These are phyloP conservation scores for Colletotrichum plurivorum DNA, from an alignment of 2,329 filamentous ascomycete species.

Conservation along the genomic window DNA sequence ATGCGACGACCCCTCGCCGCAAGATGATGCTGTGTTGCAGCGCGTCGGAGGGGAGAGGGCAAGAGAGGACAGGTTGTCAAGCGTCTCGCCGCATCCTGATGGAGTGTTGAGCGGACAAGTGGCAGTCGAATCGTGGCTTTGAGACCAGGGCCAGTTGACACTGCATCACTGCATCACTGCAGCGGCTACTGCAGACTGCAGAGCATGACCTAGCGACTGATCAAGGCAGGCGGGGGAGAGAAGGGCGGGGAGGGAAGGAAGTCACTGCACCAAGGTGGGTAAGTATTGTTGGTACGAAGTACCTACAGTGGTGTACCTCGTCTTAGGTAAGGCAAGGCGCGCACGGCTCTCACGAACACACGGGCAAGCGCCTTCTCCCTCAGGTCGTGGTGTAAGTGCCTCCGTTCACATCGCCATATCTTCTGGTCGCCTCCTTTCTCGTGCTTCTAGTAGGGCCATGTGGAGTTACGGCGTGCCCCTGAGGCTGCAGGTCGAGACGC, in stretches of 20 bases:
- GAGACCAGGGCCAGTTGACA: slow-evolving; percentile 25
- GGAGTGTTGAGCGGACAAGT: slow-evolving; percentile 32
- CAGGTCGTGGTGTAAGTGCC: slow-evolving; percentile 7
- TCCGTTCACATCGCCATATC: slow-evolving; percentile 18
- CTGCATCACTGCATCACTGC: slow-evolving; percentile 2
- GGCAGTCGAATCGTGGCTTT: slow-evolving; percentile 37
- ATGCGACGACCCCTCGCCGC: slow-evolving; percentile 5
- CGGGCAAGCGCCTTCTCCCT: slow-evolving; percentile 13
- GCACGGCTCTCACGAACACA: too few species aligned
- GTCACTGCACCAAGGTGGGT: too few species aligned
- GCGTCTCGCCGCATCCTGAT: slow-evolving; percentile 23
- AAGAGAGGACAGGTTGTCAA: slow-evolving; percentile 7
- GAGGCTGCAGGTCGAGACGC: slow-evolving; percentile 32
- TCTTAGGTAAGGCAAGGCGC: background rate
- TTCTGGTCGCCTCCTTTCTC: slow-evolving; percentile 8
- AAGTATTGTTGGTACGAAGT: too few species aligned
- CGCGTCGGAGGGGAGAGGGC: slow-evolving; percentile 3
- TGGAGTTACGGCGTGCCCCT: slow-evolving; percentile 12
- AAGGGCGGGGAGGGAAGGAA: slow-evolving; percentile 3
- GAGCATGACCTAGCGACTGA: slow-evolving; percentile 17
- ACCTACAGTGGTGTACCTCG: too few species aligned
- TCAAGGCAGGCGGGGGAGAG: slow-evolving; percentile 24
- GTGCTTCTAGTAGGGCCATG: background rate
- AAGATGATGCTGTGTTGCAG: slow-evolving; percentile 7
- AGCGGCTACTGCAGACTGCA: slow-evolving; percentile 36